Base-by-base conservation (phyloP, 257 asterid species). In the Solanum chmielewskii region DNA sequence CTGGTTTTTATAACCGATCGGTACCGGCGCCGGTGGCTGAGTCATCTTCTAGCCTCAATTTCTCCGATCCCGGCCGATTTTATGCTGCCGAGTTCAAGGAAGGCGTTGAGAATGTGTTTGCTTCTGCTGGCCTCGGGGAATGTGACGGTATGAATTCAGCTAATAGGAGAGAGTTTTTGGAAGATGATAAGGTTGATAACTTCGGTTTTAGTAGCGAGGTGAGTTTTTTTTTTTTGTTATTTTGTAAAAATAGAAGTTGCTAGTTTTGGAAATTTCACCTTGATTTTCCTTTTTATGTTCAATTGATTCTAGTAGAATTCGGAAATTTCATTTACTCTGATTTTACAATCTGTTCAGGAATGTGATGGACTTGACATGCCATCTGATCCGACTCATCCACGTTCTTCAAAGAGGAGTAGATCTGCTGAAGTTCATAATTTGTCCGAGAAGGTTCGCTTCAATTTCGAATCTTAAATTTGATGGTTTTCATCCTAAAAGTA, bases 371-470 rank as follows among this genome's bases (percentile, higher is more conserved):
- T 92, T 86, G 97, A 93, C 45, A 69, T 83, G 45, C 90, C 86
- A 66, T 71, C 14, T 4, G 91, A 91, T 89, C 90, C 90, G 64
- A 89, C 82, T 83, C 92, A 89, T 84, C 89, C 90, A 8, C 98
- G 95, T 74, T 95, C 95, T 29, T 95, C 98, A 1, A 96, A 96
- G 95, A 94, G 99, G 90, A 94, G 95, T 89, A 92, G 99, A 90
- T 98, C 99, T 62, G 98, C 99, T 2, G 99, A 97, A 86, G 93
- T 96, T 86, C 99, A 97, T 88, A 96, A 97, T 90, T 82, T 95
- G 89, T 96, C 99, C 3, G 99, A 97, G 89, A 97, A 97, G 99
- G 99, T 95, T 83, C 88, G 88, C 74, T 31, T 83, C 86, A 33
- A 27, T 12, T 45, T 87, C 68, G 59, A 64, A 56, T 37, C 76